Percentiles rank a stretch among this genome's conserved stretches.
phyloP scores from a whole-genome alignment of 164 flowering plant genomes.

The Liriodendron chinense region DNA sequence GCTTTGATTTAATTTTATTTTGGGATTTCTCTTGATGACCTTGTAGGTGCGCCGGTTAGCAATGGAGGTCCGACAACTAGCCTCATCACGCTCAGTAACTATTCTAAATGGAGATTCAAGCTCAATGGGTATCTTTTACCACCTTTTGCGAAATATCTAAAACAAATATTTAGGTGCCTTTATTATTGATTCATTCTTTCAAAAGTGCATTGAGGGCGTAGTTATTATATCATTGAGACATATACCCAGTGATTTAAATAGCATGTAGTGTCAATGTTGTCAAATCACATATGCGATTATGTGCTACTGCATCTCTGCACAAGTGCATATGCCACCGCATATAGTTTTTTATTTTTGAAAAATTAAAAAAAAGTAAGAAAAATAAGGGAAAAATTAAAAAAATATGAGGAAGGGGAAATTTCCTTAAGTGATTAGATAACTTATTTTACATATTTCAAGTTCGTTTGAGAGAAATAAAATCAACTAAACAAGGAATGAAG shows the following conservation, averaged over 20 bases:
- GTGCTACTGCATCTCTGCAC: too few relatives aligned
- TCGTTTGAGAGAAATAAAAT: too few relatives aligned
- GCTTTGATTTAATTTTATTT: neutral
- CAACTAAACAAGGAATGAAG: too few relatives aligned
- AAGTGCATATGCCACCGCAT: too few relatives aligned
- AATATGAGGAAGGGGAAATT: too few relatives aligned
- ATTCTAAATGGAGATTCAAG: conserved; percentile 65
- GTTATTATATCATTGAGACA: neutral
- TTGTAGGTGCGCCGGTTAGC: conserved; percentile 70
- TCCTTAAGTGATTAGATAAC: too few relatives aligned
- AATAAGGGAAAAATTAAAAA: too few relatives aligned
- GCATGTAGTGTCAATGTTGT: too few relatives aligned
- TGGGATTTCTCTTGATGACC: neutral
- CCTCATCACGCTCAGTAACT: conserved; percentile 59
- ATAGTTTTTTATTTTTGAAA: too few relatives aligned
- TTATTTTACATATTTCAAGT: too few relatives aligned
- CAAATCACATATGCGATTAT: too few relatives aligned
- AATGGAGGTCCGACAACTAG: conserved; percentile 64
- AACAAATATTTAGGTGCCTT: neutral
- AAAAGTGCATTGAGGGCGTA: neutral
- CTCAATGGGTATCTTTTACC: conserved; percentile 34
- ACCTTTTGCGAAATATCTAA: neutral
- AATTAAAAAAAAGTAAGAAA: too few relatives aligned
- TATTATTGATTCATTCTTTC: neutral
- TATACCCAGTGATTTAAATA: neutral